A percentile compares a stretch with the other conserved stretches of the same genome.
These are phyloP conservation scores for Carex littledalei DNA, from an alignment of 176 grass and related monocot species.

Conservation along the genomic window DNA sequence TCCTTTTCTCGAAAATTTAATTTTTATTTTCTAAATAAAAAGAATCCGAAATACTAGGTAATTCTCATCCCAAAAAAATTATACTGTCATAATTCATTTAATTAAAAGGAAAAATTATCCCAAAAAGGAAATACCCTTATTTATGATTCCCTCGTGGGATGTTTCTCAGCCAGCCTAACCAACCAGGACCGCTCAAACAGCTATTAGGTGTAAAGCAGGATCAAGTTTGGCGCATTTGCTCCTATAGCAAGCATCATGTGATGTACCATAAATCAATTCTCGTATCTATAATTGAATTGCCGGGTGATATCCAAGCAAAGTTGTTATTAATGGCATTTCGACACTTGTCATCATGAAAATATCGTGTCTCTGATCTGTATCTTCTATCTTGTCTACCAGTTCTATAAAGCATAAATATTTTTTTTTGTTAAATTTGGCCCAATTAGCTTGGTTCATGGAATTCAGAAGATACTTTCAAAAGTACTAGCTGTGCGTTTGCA, in stretches of 20 bases:
- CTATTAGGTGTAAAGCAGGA: slow-evolving; percentile 25
- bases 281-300: not conserved
- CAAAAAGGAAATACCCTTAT: not conserved
- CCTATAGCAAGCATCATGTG: slow-evolving; percentile 22
- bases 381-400: not conserved
- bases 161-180: not conserved
- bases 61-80: too few relatives aligned
- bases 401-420: not conserved
- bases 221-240: slow-evolving; percentile 30
- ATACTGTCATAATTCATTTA: not conserved
- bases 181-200: slow-evolving; percentile 1
- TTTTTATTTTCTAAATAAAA: too few relatives aligned
- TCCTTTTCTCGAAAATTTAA: too few relatives aligned
- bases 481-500: too few relatives aligned
- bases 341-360: slow-evolving; percentile 1
- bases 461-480: too few relatives aligned
- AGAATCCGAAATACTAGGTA: too few relatives aligned
- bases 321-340: not conserved
- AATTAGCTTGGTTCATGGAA: too few relatives aligned
- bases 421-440: not conserved
- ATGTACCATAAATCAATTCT: not conserved
- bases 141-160: not conserved
- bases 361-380: not conserved
- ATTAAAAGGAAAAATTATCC: not conserved
- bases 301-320: not conserved